Conservation (phyloP, 768 basidiomycete species). For the Kwoniella bestiolae region DNA sequence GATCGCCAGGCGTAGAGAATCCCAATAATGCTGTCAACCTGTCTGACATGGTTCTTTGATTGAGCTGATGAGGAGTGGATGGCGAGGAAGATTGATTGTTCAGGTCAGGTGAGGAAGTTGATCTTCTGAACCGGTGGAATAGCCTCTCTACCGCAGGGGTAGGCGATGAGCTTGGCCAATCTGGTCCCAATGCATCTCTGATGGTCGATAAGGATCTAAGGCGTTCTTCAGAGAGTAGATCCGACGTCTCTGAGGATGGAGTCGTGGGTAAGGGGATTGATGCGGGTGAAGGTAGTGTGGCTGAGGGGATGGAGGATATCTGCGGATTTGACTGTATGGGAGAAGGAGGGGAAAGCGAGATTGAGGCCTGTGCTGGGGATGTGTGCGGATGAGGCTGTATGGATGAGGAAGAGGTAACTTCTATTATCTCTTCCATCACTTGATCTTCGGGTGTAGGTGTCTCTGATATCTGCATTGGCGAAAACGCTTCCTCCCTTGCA, state of each 20-base stretch:
- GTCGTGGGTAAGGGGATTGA: slow-evolving; percentile 14
- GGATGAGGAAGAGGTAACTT: neutral
- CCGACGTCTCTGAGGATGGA: slow-evolving; percentile 10
- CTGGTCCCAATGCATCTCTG: slow-evolving; percentile 21
- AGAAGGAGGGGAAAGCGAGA: slow-evolving; percentile 1
- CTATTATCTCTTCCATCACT: neutral
- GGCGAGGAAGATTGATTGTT: slow-evolving; percentile 5
- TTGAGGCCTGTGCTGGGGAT: neutral
- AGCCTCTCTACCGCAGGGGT: slow-evolving; percentile 13
- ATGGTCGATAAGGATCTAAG: slow-evolving; percentile 21
- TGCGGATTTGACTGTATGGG: too few relatives aligned
- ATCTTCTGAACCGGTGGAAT: slow-evolving; percentile 20
- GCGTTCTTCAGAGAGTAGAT: slow-evolving; percentile 19
- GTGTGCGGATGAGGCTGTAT: neutral
- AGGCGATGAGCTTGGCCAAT: slow-evolving; percentile 19
- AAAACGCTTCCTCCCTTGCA: neutral
- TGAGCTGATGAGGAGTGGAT: neutral
- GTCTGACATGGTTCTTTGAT: slow-evolving; percentile 25
- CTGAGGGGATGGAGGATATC: too few relatives aligned
- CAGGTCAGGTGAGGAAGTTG: slow-evolving; percentile 15
- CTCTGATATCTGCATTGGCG: neutral
- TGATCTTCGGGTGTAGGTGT: slow-evolving; percentile 3
- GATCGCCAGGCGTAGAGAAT: slow-evolving; percentile 26
- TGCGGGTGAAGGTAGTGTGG: neutral
- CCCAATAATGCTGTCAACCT: slow-evolving; percentile 34